Percentiles rank a stretch among this genome's conserved stretches.
Evolutionary conservation across 805 yeast genomes (phyloP).

Genomic region (Spathaspora passalidarum): DNA sequence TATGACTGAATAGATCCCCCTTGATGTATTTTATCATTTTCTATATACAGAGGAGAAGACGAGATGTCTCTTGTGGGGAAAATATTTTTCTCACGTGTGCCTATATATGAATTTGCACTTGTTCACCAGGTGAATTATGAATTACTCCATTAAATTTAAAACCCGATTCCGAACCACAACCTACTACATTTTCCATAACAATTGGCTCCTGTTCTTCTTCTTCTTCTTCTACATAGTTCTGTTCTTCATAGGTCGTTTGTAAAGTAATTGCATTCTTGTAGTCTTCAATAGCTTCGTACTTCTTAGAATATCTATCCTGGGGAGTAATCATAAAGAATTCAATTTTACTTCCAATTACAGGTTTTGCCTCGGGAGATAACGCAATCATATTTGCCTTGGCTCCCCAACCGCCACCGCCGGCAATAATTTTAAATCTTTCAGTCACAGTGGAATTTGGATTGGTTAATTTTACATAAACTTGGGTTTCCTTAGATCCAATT

Average conservation of each 20-base stretch:
- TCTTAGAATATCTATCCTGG: conserved; percentile 19
- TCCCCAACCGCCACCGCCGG: conserved; percentile 81
- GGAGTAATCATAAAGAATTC: conserved; percentile 47
- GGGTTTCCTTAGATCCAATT: conserved; percentile 41
- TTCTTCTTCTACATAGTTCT: conserved; percentile 13
- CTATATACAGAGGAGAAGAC: neutral
- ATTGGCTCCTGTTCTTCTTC: neutral
- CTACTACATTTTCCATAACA: conserved; percentile 19
- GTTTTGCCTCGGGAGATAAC: conserved; percentile 53
- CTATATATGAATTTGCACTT: conserved; percentile 2
- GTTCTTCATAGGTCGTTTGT: conserved; percentile 33
- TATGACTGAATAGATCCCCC: conserved; percentile 55
- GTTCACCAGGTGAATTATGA: conserved; percentile 30
- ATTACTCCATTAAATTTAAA: conserved; percentile 22
- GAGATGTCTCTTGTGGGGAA: neutral
- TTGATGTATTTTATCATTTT: conserved; percentile 43
- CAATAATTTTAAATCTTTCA: conserved; percentile 51
- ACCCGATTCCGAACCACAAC: conserved; percentile 33
- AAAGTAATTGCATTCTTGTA: conserved; percentile 15
- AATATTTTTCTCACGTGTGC: neutral
- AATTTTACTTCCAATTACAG: conserved; percentile 43
- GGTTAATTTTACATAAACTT: conserved; percentile 35
- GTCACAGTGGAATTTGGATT: conserved; percentile 10
- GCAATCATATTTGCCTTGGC: conserved; percentile 65
- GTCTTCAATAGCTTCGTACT: conserved; percentile 8